A percentile compares a stretch with the other conserved stretches of the same genome.
Conservation (phyloP, 805 yeast species). For the Monosporozyma yasuniensis region DNA sequence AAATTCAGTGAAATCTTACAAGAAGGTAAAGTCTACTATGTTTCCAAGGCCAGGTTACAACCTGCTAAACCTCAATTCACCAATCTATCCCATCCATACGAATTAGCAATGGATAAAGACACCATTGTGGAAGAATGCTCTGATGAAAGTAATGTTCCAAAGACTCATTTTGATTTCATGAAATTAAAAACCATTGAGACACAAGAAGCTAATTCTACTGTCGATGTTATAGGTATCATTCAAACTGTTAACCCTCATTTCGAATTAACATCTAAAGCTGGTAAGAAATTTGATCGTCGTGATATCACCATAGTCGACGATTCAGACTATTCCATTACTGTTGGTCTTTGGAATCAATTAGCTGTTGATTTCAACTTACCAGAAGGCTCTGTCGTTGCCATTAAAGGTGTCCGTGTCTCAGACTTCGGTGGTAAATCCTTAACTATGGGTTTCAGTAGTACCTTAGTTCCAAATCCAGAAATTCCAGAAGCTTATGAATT, state of each 20-base stretch:
- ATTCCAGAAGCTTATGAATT: conserved; percentile 76
- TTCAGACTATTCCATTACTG: conserved; percentile 59
- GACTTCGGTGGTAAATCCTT: conserved; percentile 84
- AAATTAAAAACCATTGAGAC: conserved; percentile 57
- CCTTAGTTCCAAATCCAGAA: conserved; percentile 75
- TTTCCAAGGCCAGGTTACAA: conserved; percentile 72
- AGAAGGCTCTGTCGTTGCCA: conserved; percentile 78
- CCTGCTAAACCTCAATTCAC: conserved; percentile 82
- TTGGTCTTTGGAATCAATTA: conserved; percentile 85
- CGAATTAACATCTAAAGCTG: conserved; percentile 82
- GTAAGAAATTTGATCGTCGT: conserved; percentile 87
- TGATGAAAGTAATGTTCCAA: conserved; percentile 61
- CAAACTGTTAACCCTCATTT: conserved; percentile 65
- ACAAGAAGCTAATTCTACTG: conserved; percentile 58
- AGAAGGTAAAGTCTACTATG: conserved; percentile 83
- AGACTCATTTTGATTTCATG: conserved; percentile 65
- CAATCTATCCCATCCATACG: conserved; percentile 79
- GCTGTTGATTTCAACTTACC: conserved; percentile 71
- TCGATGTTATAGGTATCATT: conserved; percentile 84
- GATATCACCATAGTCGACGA: conserved; percentile 82
- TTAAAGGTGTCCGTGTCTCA: conserved; percentile 81
- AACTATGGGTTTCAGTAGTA: conserved; percentile 71
- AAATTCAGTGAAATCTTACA: conserved; percentile 64
- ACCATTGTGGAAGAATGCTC: conserved; percentile 62
- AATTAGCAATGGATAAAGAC: conserved; percentile 72